Evolutionary conservation across 768 basidiomycete species (phyloP).

Genomic region (Pulveroboletus ravenelii): DNA sequence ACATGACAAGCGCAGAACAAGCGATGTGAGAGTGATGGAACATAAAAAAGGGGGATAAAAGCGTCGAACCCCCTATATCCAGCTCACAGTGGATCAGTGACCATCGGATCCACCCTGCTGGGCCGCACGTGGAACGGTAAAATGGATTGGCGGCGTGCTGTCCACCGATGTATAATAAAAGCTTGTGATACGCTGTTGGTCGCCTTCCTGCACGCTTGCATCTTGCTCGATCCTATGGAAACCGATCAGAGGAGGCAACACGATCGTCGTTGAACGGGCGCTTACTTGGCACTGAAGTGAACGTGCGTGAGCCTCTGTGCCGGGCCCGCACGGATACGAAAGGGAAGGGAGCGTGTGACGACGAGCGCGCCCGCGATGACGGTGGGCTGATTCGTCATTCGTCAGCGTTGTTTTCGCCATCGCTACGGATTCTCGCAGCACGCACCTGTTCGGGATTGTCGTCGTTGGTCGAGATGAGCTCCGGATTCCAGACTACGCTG

Average conservation of each 20-base stretch:
- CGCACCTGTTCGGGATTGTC: conserved; percentile 20
- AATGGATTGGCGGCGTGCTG: conserved; percentile 31
- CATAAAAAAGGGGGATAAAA: neutral
- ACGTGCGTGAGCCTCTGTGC: conserved; percentile 33
- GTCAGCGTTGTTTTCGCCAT: too few relatives aligned
- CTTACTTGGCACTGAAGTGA: conserved; percentile 40
- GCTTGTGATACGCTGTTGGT: conserved; percentile 30
- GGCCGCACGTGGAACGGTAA: conserved; percentile 16
- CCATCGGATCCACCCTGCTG: conserved; percentile 1
- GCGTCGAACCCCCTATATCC: neutral
- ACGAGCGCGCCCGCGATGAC: conserved; percentile 39
- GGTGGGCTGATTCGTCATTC: conserved; percentile 19
- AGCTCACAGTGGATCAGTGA: conserved; percentile 5
- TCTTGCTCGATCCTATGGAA: conserved; percentile 25
- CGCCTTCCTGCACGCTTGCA: conserved; percentile 11
- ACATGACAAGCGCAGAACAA: neutral
- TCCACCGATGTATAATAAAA: conserved; percentile 33
- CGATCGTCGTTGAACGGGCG: neutral
- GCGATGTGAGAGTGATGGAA: too few relatives aligned
- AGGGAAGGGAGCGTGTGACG: conserved; percentile 37
- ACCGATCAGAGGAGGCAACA: neutral
- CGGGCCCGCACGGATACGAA: conserved; percentile 37
- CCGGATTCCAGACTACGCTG: conserved; percentile 32
- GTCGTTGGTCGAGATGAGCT: conserved; percentile 30
- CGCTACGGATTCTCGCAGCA: neutral